These are phyloP conservation scores for Sporothrix pseudoabietina DNA, from an alignment of 2,329 filamentous ascomycete species.

Conservation along the genomic window DNA sequence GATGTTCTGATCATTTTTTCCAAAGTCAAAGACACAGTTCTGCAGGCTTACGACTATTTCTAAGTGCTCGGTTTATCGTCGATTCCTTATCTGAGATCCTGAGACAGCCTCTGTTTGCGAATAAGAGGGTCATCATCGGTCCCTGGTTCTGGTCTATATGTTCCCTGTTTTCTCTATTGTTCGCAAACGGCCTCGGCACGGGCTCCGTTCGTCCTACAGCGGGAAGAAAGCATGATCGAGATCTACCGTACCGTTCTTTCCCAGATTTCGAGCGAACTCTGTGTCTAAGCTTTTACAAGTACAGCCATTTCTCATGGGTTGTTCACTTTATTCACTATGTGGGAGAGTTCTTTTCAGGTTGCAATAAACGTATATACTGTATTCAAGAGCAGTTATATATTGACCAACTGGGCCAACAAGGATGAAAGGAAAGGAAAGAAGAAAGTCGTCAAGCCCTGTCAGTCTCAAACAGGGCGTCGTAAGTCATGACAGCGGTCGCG, in stretches of 20 bases:
- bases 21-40: not conserved
- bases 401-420: not conserved
- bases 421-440: not conserved
- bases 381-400: not conserved
- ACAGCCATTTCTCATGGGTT: not conserved
- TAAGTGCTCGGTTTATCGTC: not conserved
- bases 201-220: not conserved
- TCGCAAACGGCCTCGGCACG: conserved; percentile 19
- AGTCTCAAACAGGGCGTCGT: not conserved
- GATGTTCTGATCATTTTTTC: not conserved
- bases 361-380: not conserved
- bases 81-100: not conserved
- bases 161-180: not conserved
- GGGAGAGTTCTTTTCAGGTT: not conserved
- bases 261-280: not conserved
- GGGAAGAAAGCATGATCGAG: not conserved
- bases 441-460: not conserved
- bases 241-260: not conserved
- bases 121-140: not conserved
- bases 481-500: not conserved
- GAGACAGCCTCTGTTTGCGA: conserved; percentile 21
- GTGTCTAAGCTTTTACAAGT: not conserved
- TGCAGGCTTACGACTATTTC: not conserved
- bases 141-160: not conserved
- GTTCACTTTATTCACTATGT: not conserved